Evolutionary conservation across 345 rosid species (phyloP).

Genomic region (Arabis alpina): DNA sequence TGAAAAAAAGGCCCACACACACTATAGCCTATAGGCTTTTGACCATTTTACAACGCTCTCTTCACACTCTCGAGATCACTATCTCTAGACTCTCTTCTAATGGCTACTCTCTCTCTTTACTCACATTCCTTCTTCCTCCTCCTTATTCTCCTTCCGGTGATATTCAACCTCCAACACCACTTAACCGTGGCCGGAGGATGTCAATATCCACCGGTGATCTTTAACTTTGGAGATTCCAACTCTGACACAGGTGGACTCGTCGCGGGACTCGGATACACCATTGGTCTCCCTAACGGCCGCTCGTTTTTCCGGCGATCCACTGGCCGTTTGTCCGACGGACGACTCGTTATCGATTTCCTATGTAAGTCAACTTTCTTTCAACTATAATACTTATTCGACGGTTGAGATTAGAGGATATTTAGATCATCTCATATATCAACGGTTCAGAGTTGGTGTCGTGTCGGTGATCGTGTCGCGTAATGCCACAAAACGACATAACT

Average conservation of each 20-base stretch:
- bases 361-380: conserved; percentile 52
- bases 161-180: conserved; percentile 19
- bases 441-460: conserved; percentile 37
- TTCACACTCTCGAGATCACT: conserved; percentile 14
- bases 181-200: conserved; percentile 43
- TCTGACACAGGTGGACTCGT: conserved; percentile 92
- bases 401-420: conserved; percentile 14
- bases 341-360: conserved; percentile 80
- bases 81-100: conserved; percentile 12
- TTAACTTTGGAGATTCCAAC: conserved; percentile 92
- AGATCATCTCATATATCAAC: conserved; percentile 7
- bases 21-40: background rate
- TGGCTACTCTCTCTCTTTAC: conserved; percentile 31
- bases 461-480: conserved; percentile 35
- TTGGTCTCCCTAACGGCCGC: conserved; percentile 72
- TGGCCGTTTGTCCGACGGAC: conserved; percentile 85
- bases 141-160: background rate
- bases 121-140: conserved; percentile 5
- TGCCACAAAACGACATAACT: conserved; percentile 29
- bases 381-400: conserved; percentile 9
- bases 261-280: conserved; percentile 78
- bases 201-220: conserved; percentile 59
- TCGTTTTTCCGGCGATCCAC: conserved; percentile 68
- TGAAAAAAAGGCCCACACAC: conserved; percentile 11
- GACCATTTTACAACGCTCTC: conserved; percentile 9